Evolutionary conservation across 2,329 filamentous ascomycete genomes (phyloP), one percentile per base, ranked within the genome.

Genomic region (Colletotrichum godetiae): DNA sequence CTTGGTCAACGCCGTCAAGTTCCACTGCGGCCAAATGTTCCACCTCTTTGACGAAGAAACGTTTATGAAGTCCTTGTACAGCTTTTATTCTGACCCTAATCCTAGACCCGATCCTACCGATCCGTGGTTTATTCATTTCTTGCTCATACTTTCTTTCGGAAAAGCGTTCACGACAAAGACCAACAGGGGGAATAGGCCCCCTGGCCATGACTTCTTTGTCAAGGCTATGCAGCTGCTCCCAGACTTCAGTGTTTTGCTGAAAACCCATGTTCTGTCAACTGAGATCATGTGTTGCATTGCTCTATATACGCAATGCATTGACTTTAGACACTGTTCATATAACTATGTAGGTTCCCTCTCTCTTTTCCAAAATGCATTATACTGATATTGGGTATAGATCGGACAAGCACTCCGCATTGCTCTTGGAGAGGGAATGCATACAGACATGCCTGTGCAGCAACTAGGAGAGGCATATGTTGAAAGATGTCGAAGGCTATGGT

Each of bases 1-100:
- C 67, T 78, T 90, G 4, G 86, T 89, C 79, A 89, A 88, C 72
- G 85, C 87, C 0, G 87, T 89, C 70, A 89, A 89, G 67, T 90
- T 89, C 56, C 87, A 89, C 72, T 88, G 87, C 67, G 84, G 85
- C 3, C 88, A 88, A 35, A 77, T 89, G 3, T 88, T 88, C 29
- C 87, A 89, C 61, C 79, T 90, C 2, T 88, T 89, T 56, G 87
- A 90, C 29, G 88, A 89, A 61, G 81, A 84, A 12, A 82, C 81
- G 0, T 90, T 90, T 68, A 88, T 88, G 83, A 72, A 68, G 67
- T 70, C 71, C 1, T 70, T 81, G 0, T 76, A 79, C 27, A 74
- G 78, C 6, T 81, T 80, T 49, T 82, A 81, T 15, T 55, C 77
- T 2, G 75, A 80, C 1, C 77, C 76, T 3, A 74, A 67, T 0